Percentiles rank a stretch among this genome's conserved stretches.
Evolutionary conservation across 148 eudicot species (phyloP).

Genomic region (Hydrangea macrophylla): DNA sequence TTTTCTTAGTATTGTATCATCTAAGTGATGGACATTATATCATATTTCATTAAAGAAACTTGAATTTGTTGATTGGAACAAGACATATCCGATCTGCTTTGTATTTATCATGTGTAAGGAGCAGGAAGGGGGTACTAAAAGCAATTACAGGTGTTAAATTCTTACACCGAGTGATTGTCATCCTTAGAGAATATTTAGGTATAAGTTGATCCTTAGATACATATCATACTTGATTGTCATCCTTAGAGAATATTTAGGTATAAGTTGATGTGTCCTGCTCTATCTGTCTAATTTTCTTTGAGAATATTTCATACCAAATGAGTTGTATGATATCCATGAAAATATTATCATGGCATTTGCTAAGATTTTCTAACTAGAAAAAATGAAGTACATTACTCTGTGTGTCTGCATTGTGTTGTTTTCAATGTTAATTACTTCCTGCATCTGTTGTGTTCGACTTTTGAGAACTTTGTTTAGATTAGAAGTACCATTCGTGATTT

Average conservation of each 20-base stretch:
- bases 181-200: too few relatives aligned
- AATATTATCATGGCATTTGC: too few relatives aligned
- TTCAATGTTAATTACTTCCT: background rate
- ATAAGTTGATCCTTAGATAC: too few relatives aligned
- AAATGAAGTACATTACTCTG: background rate
- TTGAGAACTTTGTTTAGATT: background rate
- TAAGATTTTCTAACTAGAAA: background rate
- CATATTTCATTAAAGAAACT: background rate
- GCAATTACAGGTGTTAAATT: too few relatives aligned
- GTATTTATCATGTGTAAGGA: background rate
- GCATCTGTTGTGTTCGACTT: background rate
- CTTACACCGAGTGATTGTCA: too few relatives aligned
- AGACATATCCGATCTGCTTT: background rate
- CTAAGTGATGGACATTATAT: background rate
- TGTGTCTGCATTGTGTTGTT: background rate
- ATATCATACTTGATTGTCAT: too few relatives aligned
- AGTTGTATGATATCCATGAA: too few relatives aligned
- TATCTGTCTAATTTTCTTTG: too few relatives aligned
- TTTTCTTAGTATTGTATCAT: background rate
- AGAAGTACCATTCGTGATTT: background rate
- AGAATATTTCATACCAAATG: too few relatives aligned
- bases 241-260: too few relatives aligned
- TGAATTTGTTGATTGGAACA: too few relatives aligned
- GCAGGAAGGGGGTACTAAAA: background rate
- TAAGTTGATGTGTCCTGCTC: too few relatives aligned